A percentile compares a stretch with the other conserved stretches of the same genome.
phyloP scores from a whole-genome alignment of 768 basidiomycete species.

The Lactarius hatsudake region DNA sequence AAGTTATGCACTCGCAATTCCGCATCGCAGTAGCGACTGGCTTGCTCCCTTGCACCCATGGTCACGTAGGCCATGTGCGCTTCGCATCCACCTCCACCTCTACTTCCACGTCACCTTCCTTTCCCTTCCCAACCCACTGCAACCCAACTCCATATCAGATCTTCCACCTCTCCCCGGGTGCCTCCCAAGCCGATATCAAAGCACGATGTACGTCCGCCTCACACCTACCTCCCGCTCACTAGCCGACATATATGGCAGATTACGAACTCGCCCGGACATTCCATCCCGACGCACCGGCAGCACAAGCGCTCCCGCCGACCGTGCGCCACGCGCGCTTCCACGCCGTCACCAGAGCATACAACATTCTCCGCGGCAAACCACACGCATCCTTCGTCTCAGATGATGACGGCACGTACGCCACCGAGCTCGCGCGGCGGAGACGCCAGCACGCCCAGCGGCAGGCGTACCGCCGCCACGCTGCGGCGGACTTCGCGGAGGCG shows the following conservation, averaged over 20 bases:
- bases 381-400: constrained; percentile 15
- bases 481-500: constrained; percentile 18
- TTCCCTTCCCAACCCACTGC: constrained; percentile 51
- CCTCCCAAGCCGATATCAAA: constrained; percentile 63
- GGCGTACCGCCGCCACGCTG: constrained; percentile 29
- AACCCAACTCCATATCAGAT: constrained; percentile 69
- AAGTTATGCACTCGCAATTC: constrained; percentile 6
- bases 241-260: constrained; percentile 40
- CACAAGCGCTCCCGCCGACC: constrained; percentile 41
- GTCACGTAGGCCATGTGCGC: neutral
- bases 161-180: constrained; percentile 58
- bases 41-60: neutral
- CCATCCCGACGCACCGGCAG: constrained; percentile 63
- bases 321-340: constrained; percentile 62
- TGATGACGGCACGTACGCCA: constrained; percentile 44
- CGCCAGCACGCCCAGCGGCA: constrained; percentile 39
- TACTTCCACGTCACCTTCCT: constrained; percentile 31
- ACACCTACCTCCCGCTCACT: neutral
- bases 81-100: constrained; percentile 12
- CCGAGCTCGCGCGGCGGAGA: constrained; percentile 52
- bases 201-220: constrained; percentile 54
- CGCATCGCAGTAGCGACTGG: neutral
- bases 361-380: constrained; percentile 44
- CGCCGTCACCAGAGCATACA: constrained; percentile 62
- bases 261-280: constrained; percentile 70